phyloP scores from a whole-genome alignment of 2,329 filamentous ascomycete genomes.

The Aureobasidium melanogenum region DNA sequence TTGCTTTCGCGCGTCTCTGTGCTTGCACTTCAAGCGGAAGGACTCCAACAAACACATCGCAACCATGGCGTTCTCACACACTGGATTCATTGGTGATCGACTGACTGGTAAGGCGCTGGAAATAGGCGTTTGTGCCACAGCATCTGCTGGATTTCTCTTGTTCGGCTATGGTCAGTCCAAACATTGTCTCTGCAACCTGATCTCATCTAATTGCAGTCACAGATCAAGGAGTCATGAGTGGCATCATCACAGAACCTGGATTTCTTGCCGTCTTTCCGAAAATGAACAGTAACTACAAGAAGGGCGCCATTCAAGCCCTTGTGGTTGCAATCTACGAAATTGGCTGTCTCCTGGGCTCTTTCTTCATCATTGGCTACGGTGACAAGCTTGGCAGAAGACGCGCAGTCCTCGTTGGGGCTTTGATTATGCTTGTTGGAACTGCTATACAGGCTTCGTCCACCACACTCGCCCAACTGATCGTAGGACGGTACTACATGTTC shows the following conservation, averaged over 20 bases:
- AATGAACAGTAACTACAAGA: neutral
- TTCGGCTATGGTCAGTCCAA: neutral
- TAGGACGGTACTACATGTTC: constrained; percentile 17
- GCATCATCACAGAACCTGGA: constrained; percentile 8
- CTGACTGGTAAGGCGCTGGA: neutral
- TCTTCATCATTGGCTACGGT: constrained; percentile 18
- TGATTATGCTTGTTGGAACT: constrained; percentile 27
- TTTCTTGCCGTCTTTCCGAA: constrained; percentile 1
- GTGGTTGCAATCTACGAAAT: constrained; percentile 14
- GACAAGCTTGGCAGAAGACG: constrained; percentile 17
- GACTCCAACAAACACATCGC: no score
- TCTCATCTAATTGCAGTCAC: neutral
- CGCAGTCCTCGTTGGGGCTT: constrained; percentile 19
- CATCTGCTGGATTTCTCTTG: neutral
- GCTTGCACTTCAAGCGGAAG: no score
- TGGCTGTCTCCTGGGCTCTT: constrained; percentile 19
- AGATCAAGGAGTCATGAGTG: constrained; percentile 12
- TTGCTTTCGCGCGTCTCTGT: neutral
- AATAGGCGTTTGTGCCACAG: neutral
- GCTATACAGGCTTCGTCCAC: constrained; percentile 25
- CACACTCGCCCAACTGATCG: constrained; percentile 28
- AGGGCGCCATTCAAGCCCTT: constrained; percentile 1
- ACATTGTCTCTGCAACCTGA: neutral
- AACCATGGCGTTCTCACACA: neutral
- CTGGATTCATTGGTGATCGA: neutral